phyloP scores from a whole-genome alignment of 306 rosid species.

The Cyclanthera cordifolia region DNA sequence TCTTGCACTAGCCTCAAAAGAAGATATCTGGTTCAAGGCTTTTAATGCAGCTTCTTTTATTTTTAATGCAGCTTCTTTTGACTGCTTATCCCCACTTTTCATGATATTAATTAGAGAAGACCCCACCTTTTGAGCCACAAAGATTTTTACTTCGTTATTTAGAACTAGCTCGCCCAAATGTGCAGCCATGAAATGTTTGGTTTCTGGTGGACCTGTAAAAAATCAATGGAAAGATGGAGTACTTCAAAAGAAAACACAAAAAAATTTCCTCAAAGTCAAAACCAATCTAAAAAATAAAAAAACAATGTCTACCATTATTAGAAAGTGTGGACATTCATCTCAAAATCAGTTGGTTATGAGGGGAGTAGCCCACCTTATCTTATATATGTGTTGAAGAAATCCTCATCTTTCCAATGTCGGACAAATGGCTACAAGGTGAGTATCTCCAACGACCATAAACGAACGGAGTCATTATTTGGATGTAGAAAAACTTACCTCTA shows the following conservation, averaged over 20 bases:
- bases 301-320: background rate
- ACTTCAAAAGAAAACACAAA: background rate
- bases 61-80: constrained; percentile 4
- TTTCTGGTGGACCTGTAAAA: constrained; percentile 83
- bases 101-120: constrained; percentile 68
- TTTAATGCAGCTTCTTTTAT: constrained; percentile 79
- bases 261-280: background rate
- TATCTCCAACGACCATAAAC: too few species aligned
- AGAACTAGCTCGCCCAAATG: constrained; percentile 83
- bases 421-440: too few species aligned
- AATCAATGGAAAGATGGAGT: constrained; percentile 20
- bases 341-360: too few species aligned
- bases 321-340: too few species aligned
- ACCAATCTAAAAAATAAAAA: background rate
- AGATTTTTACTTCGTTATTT: constrained; percentile 69
- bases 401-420: too few species aligned
- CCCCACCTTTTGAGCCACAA: constrained; percentile 75
- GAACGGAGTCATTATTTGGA: background rate
- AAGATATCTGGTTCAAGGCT: constrained; percentile 88
- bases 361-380: too few species aligned
- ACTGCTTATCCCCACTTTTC: constrained; percentile 63
- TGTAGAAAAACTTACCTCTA: background rate
- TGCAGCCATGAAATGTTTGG: constrained; percentile 73
- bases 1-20: constrained; percentile 78
- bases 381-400: too few species aligned